Evolutionary conservation across 208 protist genomes (phyloP).

Genomic region (Endotrypanum monterogeii): DNA sequence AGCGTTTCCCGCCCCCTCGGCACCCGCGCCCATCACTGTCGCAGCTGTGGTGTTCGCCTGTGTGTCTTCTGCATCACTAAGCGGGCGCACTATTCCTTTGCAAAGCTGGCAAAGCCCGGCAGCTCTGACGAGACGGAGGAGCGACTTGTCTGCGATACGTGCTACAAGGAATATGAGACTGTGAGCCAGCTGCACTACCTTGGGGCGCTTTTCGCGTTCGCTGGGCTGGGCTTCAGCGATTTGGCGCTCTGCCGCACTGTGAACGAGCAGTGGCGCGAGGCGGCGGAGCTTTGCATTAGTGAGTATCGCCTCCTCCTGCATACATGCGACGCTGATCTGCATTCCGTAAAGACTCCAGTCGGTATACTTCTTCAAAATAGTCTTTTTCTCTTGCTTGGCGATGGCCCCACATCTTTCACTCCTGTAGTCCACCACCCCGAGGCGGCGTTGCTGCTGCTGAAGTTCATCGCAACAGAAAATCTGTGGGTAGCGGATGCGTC

Average conservation of each 20-base stretch:
- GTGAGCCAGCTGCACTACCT: conserved; percentile 65
- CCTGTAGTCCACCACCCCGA: conserved; percentile 44
- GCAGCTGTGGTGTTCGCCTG: conserved; percentile 65
- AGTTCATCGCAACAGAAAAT: conserved; percentile 38
- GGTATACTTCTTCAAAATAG: conserved; percentile 63
- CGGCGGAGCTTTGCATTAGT: conserved; percentile 77
- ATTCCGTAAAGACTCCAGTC: conserved; percentile 44
- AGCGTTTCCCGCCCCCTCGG: conserved; percentile 33
- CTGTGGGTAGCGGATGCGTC: conserved; percentile 38
- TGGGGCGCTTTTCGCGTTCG: conserved; percentile 56
- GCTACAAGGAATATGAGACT: conserved; percentile 50
- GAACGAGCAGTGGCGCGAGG: conserved; percentile 63
- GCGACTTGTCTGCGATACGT: conserved; percentile 60
- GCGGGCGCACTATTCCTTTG: conserved; percentile 64
- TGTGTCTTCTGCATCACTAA: conserved; percentile 61
- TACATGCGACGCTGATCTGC: conserved; percentile 43
- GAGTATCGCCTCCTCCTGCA: conserved; percentile 72
- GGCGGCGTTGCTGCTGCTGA: conserved; percentile 43
- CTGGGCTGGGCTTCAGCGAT: conserved; percentile 62
- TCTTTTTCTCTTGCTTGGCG: conserved; percentile 46
- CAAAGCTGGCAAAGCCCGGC: conserved; percentile 67
- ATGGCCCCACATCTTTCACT: conserved; percentile 21
- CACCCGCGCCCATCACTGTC: conserved; percentile 62
- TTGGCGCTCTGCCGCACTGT: conserved; percentile 64
- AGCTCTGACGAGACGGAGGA: conserved; percentile 45